These are phyloP conservation scores for Pilatotrama ljubarskyi DNA, from an alignment of 768 basidiomycete genomes.

Conservation along the genomic window DNA sequence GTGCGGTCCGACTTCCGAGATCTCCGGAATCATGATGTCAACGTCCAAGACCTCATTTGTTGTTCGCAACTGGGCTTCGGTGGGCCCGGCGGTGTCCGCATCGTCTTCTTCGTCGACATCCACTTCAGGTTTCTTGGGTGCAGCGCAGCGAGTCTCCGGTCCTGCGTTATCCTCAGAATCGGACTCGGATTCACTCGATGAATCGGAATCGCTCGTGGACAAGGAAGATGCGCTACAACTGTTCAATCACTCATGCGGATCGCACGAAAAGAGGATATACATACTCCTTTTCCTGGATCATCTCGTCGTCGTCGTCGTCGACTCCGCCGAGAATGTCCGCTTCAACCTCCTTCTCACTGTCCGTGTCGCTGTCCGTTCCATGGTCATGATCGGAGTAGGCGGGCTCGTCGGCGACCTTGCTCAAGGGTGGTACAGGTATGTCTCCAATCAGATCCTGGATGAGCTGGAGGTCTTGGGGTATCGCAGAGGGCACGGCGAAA, in stretches of 20 bases:
- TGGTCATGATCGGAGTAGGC: slow-evolving; percentile 35
- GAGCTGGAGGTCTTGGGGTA: slow-evolving; percentile 75
- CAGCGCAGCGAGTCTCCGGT: neutral
- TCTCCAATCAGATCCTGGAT: slow-evolving; percentile 66
- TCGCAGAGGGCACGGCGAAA: slow-evolving; percentile 61
- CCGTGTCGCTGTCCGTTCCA: slow-evolving; percentile 45
- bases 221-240: slow-evolving; percentile 11
- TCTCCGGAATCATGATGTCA: slow-evolving; percentile 60
- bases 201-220: slow-evolving; percentile 34
- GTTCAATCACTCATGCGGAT: neutral
- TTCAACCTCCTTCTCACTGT: slow-evolving; percentile 75
- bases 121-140: neutral
- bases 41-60: slow-evolving; percentile 69
- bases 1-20: slow-evolving; percentile 60
- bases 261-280: neutral
- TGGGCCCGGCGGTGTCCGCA: slow-evolving; percentile 37
- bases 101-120: slow-evolving; percentile 63
- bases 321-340: slow-evolving; percentile 50
- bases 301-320: slow-evolving; percentile 41
- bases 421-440: slow-evolving; percentile 12
- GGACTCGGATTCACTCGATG: slow-evolving; percentile 27
- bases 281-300: slow-evolving; percentile 3
- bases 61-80: slow-evolving; percentile 54
- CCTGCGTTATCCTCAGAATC: slow-evolving; percentile 38
- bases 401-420: neutral